Base-by-base conservation (phyloP, 2,329 filamentous ascomycete genomes). In the Xylaria hypoxylon region DNA sequence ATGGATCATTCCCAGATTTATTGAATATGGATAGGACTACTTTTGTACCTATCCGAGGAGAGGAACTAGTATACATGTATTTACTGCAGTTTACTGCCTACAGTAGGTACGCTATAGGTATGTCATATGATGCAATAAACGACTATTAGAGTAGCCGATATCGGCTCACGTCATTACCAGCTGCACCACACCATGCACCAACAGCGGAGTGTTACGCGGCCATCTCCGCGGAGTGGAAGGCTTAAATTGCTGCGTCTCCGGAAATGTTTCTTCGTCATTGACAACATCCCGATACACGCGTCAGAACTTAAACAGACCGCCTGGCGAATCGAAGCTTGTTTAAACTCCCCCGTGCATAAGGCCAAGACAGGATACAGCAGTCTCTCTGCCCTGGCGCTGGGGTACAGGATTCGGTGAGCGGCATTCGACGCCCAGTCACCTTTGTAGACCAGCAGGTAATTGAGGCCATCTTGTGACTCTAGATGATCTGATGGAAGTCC, bases 111-210 rank as follows among this genome's bases (percentile, higher is more conserved):
- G n/a, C n/a, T n/a, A 22, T 10, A 24, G 3, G 19, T 24, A 47
- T n/a, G 1, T 42, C 52, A 55, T 55, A 5, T 42, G 35, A 42
- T 42, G 22, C 3, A 17, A 24, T 47, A 47, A 35, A 11, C 19
- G 15, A 28, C 6, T 2, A 38, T n/a, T n/a, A 44, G 24, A 13
- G 5, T 3, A 22, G 48, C 64, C 64, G 64, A 53, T 35, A 22
- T 59, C 64, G 64, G 64, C 55, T 67, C 60, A 56, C 64, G 60
- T 59, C 55, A 60, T 64, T 10, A 31, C 35, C 45, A n/a, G 24
- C 31, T 38, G 13, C 31, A 26, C 48, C 42, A 40, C 47, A 33
- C 17, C 55, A 53, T 56, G 22, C 63, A 22, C 47, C n/a, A 31
- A 22, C 17, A n/a, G n/a, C n/a, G n/a, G 24, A 38, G 47, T 22